Base-by-base conservation (phyloP, 75 land plant species). In the Adiantum capillusveneris region DNA sequence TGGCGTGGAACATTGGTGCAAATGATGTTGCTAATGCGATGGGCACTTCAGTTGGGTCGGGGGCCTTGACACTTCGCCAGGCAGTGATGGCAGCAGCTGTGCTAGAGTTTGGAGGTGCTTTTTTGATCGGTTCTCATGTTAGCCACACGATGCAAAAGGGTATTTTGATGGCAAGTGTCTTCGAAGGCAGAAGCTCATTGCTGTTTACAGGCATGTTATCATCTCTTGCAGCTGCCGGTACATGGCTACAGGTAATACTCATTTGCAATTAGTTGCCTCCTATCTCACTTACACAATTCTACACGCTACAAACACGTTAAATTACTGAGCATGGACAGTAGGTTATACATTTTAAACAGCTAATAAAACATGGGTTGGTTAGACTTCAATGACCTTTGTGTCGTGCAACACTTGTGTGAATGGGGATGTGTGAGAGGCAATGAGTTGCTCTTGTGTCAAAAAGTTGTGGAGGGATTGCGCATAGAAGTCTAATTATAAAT, bases 1-100 rank as follows among this genome's bases (percentile, higher is more conserved):
- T 91, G 94, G 94, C 97, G 11, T 91, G 97, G 97, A 88, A 91
- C 49, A 88, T 91, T 46, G 94, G 97, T 31, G 97, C 97, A 26
- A 91, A 91, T 65, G 94, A 91, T 60, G 97, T 91, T 36, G 97
- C 97, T 1, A 91, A 91, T 69, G 97, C 97, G 6, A 91, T 91
- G 97, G 97, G 97, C 49, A 91, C 97, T 9, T 91, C 94, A 22
- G 97, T 91, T 18, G 97, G 97, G 0, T 88, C 94, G 2, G 97
- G 97, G 7, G 97, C 97, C 0, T 63, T 92, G 56, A 64, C 86
- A 21, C 69, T 88, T 25, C 65, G 90, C 48, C 95, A 92, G 69
- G 95, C 95, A n/a, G 95, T 92, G 65, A 0, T 92, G 57, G 76
- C 82, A 5, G 95, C 95, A 1, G 88, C 79, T 11, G 65, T 92